Evolutionary conservation across 2,329 filamentous ascomycete genomes (phyloP).

Genomic region (Fusarium anthophilum): DNA sequence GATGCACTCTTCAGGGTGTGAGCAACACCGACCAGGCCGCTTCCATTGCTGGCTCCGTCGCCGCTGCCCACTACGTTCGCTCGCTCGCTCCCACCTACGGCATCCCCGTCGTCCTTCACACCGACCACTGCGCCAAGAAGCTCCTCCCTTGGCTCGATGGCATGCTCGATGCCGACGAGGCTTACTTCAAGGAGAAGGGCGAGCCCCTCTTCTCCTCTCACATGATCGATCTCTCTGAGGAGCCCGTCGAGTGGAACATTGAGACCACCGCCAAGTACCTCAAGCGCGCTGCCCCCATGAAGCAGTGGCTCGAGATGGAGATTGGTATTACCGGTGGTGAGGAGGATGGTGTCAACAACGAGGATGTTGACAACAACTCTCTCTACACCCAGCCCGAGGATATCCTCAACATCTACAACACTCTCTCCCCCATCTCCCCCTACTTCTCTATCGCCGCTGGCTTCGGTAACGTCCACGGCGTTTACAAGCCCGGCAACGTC

Average conservation of each 20-base stretch:
- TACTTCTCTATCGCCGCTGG: slow-evolving; percentile 99
- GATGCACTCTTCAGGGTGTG: slow-evolving; percentile 65
- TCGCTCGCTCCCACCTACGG: slow-evolving; percentile 87
- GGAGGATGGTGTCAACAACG: slow-evolving; percentile 99
- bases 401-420: slow-evolving; percentile 90
- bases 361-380: slow-evolving; percentile 94
- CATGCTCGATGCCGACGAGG: slow-evolving; percentile 94
- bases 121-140: slow-evolving; percentile 99
- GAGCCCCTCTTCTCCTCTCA: slow-evolving; percentile 95
- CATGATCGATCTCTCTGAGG: slow-evolving; percentile 99
- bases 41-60: slow-evolving; percentile 87
- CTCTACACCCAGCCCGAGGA: slow-evolving; percentile 99
- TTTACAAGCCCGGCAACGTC: slow-evolving; percentile 98
- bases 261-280: slow-evolving; percentile 92
- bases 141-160: slow-evolving; percentile 97
- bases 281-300: slow-evolving; percentile 93
- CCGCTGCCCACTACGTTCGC: slow-evolving; percentile 93
- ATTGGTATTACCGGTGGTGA: slow-evolving; percentile 90
- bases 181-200: slow-evolving; percentile 91
- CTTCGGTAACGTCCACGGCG: slow-evolving; percentile 99
- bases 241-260: slow-evolving; percentile 90
- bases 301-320: slow-evolving; percentile 99
- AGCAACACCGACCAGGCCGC: slow-evolving; percentile 83
- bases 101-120: slow-evolving; percentile 92
- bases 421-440: slow-evolving; percentile 84